A percentile compares a stretch with the other conserved stretches of the same genome.
phyloP scores from a whole-genome alignment of 129 eudicot genomes.

The Glebionis coronaria region DNA sequence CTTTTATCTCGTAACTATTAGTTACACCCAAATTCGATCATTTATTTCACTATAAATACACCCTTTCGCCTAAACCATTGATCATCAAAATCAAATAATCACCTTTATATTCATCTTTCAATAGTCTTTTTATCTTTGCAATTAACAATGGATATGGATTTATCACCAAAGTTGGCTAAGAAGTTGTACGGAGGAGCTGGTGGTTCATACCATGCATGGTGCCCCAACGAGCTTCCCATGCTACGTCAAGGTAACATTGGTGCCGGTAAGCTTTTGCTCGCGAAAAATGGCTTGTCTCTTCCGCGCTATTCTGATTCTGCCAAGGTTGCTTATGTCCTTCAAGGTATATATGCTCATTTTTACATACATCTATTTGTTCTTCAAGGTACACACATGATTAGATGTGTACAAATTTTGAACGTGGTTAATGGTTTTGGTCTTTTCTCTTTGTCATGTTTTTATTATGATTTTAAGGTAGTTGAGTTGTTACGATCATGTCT shows the following conservation, averaged over 20 bases:
- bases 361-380: too few species aligned
- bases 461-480: background rate
- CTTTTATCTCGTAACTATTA: too few species aligned
- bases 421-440: slow-evolving; percentile 3
- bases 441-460: background rate
- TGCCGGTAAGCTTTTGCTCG: slow-evolving; percentile 63
- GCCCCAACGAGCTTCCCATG: slow-evolving; percentile 72
- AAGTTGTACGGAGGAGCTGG: slow-evolving; percentile 60
- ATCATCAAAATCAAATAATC: slow-evolving; percentile 23
- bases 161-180: slow-evolving; percentile 57
- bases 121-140: background rate
- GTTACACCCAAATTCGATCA: too few species aligned
- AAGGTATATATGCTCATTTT: slow-evolving; percentile 46
- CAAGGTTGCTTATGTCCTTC: slow-evolving; percentile 80
- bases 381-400: background rate
- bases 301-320: slow-evolving; percentile 79
- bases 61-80: background rate
- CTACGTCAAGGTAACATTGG: slow-evolving; percentile 68
- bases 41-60: slow-evolving; percentile 27
- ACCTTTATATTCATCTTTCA: background rate
- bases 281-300: slow-evolving; percentile 63
- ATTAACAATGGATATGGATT: slow-evolving; percentile 60
- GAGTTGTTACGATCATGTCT: background rate
- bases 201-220: slow-evolving; percentile 72
- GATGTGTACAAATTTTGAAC: background rate